Evolutionary conservation across 1,139 yeast species (phyloP), one percentile per base, ranked within the genome.

Genomic region (Ogataea hybrid): DNA sequence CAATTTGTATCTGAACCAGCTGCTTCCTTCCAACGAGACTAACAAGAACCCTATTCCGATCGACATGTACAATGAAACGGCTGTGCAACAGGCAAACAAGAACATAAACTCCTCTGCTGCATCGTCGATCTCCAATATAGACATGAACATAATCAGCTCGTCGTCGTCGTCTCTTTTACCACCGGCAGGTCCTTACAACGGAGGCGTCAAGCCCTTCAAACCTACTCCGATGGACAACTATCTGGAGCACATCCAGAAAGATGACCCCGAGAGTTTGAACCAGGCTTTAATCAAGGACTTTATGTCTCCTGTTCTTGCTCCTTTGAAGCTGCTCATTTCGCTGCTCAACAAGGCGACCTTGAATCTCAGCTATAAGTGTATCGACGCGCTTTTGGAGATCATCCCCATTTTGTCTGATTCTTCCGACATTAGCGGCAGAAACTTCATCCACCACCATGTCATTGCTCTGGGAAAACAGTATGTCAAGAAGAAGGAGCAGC

Each of bases 361-460:
- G 29, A 58, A 60, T 11, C 62, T 68, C 43, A 70, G 92, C 2
- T 65, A 62, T 31, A 63, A 67, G 9, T 82, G 90, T 55, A 77
- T 87, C 42, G 81, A 77, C 51, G 63, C 61, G 14, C 62, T 87
- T 28, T 67, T 86, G 39, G 66, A 63, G 25, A 61, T 65, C 14
- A 64, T 73, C 21, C 74, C 75, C 3, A 65, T 75, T 6, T 61
- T 81, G 18, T 67, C 72, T 39, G 96, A 88, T 56, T 71, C 80
- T 1, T 67, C 79, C 6, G 96, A 89, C 57, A 79, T 90, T 37
- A 81, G 85, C 46, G 87, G 88, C 18, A 73, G 97, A 51, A 89
- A 85, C 58, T 83, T 89, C 53, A 77, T 90, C 56, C 97, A 90
- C 61, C 87, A 87, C 51, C 82, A 82, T 54, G 78, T 89, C 25